Conservation (phyloP, 495 filamentous ascomycete species). For the Daldinia childiae region DNA sequence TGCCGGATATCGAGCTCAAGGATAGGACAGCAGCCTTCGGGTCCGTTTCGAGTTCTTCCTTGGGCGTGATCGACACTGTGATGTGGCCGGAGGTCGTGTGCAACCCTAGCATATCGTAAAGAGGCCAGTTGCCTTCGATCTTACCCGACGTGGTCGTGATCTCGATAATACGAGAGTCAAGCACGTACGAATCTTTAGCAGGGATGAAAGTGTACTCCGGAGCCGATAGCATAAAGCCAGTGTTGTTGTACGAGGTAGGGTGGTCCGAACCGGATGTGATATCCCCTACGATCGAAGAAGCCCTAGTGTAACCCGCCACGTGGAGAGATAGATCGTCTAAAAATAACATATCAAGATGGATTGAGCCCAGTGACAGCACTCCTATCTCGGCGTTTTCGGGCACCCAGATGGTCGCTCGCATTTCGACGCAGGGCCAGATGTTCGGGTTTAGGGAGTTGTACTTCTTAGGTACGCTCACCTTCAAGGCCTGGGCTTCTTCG, state of each 20-base stretch:
- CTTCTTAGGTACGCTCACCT: constrained; percentile 47
- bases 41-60: constrained; percentile 31
- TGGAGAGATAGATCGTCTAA: constrained; percentile 52
- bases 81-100: constrained; percentile 52
- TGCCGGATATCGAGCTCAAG: constrained; percentile 49
- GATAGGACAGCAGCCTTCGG: constrained; percentile 50
- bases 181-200: constrained; percentile 39
- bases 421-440: constrained; percentile 49
- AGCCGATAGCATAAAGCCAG: background rate
- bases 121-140: constrained; percentile 55
- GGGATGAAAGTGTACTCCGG: constrained; percentile 35
- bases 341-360: constrained; percentile 53
- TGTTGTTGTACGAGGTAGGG: constrained; percentile 21
- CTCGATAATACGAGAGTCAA: constrained; percentile 50
- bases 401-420: constrained; percentile 55
- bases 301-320: constrained; percentile 34
- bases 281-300: constrained; percentile 44
- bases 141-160: constrained; percentile 47
- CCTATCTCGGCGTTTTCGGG: constrained; percentile 47
- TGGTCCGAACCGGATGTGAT: constrained; percentile 38
- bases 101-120: constrained; percentile 53
- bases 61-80: constrained; percentile 49
- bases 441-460: constrained; percentile 37
- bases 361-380: constrained; percentile 38
- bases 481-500: constrained; percentile 41